phyloP scores from a whole-genome alignment of 2,329 filamentous ascomycete genomes.

The Fusarium guadeloupense region DNA sequence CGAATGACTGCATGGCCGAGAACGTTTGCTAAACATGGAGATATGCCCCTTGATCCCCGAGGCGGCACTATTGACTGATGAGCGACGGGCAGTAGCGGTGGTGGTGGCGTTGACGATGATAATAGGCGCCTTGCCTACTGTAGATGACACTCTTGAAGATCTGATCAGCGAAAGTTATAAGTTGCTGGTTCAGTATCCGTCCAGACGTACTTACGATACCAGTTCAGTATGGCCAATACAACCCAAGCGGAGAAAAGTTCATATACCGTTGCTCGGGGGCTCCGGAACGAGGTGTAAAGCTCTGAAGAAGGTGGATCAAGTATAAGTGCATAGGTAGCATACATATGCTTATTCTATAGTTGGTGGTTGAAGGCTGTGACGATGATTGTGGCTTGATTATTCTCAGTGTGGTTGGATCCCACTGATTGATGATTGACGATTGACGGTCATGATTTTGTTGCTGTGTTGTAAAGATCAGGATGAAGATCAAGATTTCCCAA shows the following conservation, averaged over 20 bases:
- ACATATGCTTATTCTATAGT: no score
- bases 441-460: neutral
- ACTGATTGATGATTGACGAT: neutral
- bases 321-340: neutral
- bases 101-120: slow-evolving; percentile 1
- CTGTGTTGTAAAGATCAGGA: neutral
- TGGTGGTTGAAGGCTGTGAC: no score
- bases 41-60: slow-evolving; percentile 24
- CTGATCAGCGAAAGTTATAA: slow-evolving; percentile 24
- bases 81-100: slow-evolving; percentile 18
- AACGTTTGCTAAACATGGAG: slow-evolving; percentile 14
- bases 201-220: neutral
- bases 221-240: neutral
- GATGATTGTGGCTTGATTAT: neutral
- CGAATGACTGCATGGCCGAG: slow-evolving; percentile 5
- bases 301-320: neutral
- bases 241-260: neutral
- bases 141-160: slow-evolving; percentile 11
- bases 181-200: neutral
- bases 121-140: neutral
- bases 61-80: slow-evolving; percentile 6
- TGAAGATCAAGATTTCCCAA: neutral
- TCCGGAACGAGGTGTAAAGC: neutral
- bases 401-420: neutral
- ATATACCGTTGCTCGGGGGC: neutral